Evolutionary conservation across 2,329 filamentous ascomycete species (phyloP).

Genomic region (Podosphaera aphanis): DNA sequence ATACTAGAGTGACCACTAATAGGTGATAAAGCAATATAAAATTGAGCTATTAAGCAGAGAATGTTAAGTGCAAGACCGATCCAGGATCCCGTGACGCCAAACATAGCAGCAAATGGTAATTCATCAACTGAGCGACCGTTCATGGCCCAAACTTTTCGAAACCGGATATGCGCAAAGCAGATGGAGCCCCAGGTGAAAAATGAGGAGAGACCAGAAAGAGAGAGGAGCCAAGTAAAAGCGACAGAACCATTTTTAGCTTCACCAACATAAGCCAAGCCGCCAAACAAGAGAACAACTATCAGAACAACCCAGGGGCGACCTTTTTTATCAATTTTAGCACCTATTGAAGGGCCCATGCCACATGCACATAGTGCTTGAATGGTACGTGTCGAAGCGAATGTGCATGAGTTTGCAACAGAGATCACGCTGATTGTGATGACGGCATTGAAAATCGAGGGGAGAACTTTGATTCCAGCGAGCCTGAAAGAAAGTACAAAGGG

Average conservation of each 20-base stretch:
- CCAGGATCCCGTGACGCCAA: constrained; percentile 44
- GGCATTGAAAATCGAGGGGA: constrained; percentile 78
- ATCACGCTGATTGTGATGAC: constrained; percentile 80
- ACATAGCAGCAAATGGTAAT: constrained; percentile 23
- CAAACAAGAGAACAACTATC: constrained; percentile 27
- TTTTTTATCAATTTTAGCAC: constrained; percentile 60
- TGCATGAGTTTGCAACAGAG: constrained; percentile 75
- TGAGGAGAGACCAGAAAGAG: constrained; percentile 47
- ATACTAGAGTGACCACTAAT: constrained; percentile 22
- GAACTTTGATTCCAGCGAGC: constrained; percentile 55
- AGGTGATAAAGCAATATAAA: constrained; percentile 23
- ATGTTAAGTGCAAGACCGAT: constrained; percentile 42
- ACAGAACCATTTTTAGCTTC: constrained; percentile 20
- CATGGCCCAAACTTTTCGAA: constrained; percentile 35
- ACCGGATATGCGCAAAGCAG: constrained; percentile 40
- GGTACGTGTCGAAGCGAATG: constrained; percentile 78
- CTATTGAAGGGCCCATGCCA: constrained; percentile 51
- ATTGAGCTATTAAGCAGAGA: constrained; percentile 38
- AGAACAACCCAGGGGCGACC: constrained; percentile 46
- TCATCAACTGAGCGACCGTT: constrained; percentile 29
- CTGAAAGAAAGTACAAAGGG: constrained; percentile 85
- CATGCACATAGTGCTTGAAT: constrained; percentile 76
- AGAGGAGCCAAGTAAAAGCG: constrained; percentile 42
- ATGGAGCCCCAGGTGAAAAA: constrained; percentile 58
- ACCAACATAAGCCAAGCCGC: constrained; percentile 34